Percentiles rank a stretch among this genome's conserved stretches.
Evolutionary conservation across 495 filamentous ascomycete species (phyloP).

Genomic region (Emericellopsis terricola): DNA sequence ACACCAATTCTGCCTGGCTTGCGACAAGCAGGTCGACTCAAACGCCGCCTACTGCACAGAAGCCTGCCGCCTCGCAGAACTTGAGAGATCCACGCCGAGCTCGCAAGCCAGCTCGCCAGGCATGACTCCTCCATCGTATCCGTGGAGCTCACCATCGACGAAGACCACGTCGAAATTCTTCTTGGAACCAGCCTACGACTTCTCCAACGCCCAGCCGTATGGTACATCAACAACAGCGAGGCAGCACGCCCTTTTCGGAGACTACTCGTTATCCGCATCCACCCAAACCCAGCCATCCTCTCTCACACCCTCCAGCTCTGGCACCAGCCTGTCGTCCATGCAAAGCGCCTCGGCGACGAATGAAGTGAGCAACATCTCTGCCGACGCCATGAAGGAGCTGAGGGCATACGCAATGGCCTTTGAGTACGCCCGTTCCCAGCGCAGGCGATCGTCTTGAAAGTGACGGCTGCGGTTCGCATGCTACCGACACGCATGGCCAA

Average conservation of each 20-base stretch:
- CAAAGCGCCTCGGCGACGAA: constrained; percentile 40
- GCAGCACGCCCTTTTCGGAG: constrained; percentile 9
- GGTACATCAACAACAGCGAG: constrained; percentile 22
- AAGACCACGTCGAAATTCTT: constrained; percentile 33
- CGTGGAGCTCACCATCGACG: constrained; percentile 16
- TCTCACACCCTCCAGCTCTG: constrained; percentile 67
- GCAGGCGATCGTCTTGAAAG: constrained; percentile 33
- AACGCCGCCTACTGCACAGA: constrained; percentile 80
- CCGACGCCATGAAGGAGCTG: constrained; percentile 62
- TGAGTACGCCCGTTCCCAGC: constrained; percentile 50
- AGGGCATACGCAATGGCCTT: constrained; percentile 76
- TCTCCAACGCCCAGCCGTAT: constrained; percentile 31
- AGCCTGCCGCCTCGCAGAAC: constrained; percentile 73
- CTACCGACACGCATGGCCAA: too few relatives aligned
- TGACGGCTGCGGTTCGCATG: too few relatives aligned
- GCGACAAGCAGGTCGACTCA: constrained; percentile 74
- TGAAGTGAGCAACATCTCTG: constrained; percentile 42
- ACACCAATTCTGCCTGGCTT: constrained; percentile 85
- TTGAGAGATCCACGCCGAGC: constrained; percentile 46
- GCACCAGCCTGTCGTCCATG: constrained; percentile 69
- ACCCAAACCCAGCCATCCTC: constrained; percentile 8
- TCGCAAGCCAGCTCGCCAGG: constrained; percentile 36
- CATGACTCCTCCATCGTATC: constrained; percentile 21
- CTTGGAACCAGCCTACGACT: constrained; percentile 54
- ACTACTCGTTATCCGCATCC: constrained; percentile 16